Evolutionary conservation across 192 early-diverging fungal genomes (phyloP), one percentile per base, ranked within the genome.

Genomic region (Entomortierella lignicola): DNA sequence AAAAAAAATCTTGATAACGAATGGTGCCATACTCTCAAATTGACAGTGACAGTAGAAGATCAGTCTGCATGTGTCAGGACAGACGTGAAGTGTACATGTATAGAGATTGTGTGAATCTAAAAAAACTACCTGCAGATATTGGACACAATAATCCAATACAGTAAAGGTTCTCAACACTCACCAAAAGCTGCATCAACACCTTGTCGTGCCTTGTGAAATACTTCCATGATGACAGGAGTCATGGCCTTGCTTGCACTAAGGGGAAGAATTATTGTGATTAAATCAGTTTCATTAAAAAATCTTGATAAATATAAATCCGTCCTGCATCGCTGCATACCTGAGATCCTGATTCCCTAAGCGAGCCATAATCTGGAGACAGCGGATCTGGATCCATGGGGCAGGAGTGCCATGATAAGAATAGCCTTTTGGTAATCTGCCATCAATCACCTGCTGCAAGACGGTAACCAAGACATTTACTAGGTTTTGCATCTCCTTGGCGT

Each of bases 301-400:
- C n/a, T n/a, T n/a, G n/a, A n/a, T n/a, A n/a, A n/a, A n/a, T n/a
- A n/a, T n/a, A n/a, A n/a, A 53, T 20, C 50, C 39, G 8, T 13
- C 39, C 39, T 37, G 39, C 11, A 37, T 37, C n/a, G n/a, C n/a
- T n/a, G n/a, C n/a, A 29, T 79, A 79, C 75, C 67, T 66, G 56
- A 79, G 67, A 58, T 84, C 77, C 21, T 72, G 53, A 13, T 71
- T 32, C 8, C 72, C 82, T 0, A 84, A 51, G 18, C 66, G 50
- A 26, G 71, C 77, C 61, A 84, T 67, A 31, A 86, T 84, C 50
- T 81, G 61, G 10, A 88, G 57, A 53, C 82, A 82, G n/a, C 81
- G 60, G 31, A 88, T 73, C 55, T 88, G 87, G 34, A 86, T 84
- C 87, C 87, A 88, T 1, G 87, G 87, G 2, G 87, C 85, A 20